phyloP scores from a whole-genome alignment of 2,329 filamentous ascomycete species.

The Alternaria sp. region DNA sequence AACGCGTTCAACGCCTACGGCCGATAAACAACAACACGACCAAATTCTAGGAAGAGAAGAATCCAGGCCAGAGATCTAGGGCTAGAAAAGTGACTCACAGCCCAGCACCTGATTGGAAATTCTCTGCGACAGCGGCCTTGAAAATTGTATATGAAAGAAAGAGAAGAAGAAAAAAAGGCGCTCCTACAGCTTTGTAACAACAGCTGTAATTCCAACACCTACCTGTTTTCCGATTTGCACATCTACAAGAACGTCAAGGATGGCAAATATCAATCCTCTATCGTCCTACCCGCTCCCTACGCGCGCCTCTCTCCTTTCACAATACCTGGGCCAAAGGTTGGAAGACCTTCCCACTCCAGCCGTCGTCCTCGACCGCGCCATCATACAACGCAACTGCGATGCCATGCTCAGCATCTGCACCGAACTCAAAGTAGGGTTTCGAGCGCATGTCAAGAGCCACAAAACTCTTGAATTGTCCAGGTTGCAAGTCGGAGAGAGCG shows the following conservation, averaged over 20 bases:
- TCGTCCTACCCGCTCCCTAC: slow-evolving; percentile 32
- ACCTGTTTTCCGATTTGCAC: neutral
- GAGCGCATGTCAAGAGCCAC: slow-evolving; percentile 84
- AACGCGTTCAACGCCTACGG: neutral
- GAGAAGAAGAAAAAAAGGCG: neutral
- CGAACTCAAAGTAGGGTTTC: slow-evolving; percentile 69
- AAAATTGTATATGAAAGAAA: neutral
- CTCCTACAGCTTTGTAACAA: neutral
- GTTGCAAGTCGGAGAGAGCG: slow-evolving; percentile 70
- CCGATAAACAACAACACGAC: neutral
- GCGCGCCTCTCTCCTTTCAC: slow-evolving; percentile 16
- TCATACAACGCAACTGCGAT: slow-evolving; percentile 72
- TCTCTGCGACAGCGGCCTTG: neutral
- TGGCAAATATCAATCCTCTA: neutral
- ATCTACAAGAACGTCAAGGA: neutral
- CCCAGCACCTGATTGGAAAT: neutral
- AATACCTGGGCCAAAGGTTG: slow-evolving; percentile 68
- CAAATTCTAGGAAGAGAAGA: slow-evolving; percentile 10
- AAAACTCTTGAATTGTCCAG: slow-evolving; percentile 75
- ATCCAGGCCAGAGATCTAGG: neutral
- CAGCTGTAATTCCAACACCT: neutral
- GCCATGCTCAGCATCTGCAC: slow-evolving; percentile 73
- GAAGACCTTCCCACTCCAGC: slow-evolving; percentile 70
- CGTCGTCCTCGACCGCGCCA: slow-evolving; percentile 72
- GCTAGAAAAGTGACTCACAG: neutral